A percentile compares a stretch with the other conserved stretches of the same genome.
Conservation (phyloP, 129 eudicot species). For the Kitagawia praeruptora region DNA sequence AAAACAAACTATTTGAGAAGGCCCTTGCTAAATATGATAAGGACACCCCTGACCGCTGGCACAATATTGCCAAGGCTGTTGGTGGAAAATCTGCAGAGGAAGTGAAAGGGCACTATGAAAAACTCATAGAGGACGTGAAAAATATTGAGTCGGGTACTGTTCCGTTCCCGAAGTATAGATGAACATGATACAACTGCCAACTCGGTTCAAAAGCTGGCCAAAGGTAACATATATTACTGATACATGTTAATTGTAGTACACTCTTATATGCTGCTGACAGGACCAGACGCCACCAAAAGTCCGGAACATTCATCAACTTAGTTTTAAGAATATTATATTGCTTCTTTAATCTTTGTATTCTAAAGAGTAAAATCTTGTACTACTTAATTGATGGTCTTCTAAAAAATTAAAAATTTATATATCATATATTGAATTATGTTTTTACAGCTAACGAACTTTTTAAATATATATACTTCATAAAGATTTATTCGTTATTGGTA, state of each 20-base stretch:
- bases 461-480: not conserved
- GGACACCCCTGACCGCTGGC: constrained; percentile 72
- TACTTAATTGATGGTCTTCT: not conserved
- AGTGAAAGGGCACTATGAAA: constrained; percentile 48
- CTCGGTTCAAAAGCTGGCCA: constrained; percentile 3
- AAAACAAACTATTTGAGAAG: constrained; percentile 61
- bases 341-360: not conserved
- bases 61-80: constrained; percentile 55
- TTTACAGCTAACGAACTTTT: not conserved
- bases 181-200: constrained; percentile 15
- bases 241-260: not conserved
- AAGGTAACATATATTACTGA: constrained; percentile 19
- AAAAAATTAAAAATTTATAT: not conserved
- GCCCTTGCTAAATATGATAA: constrained; percentile 59
- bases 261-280: not conserved
- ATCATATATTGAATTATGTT: not conserved
- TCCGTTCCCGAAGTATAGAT: constrained; percentile 47
- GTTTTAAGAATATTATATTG: not conserved
- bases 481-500: not conserved
- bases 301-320: not conserved
- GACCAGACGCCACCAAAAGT: not conserved
- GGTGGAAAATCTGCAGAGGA: constrained; percentile 56
- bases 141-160: constrained; percentile 56
- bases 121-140: constrained; percentile 50
- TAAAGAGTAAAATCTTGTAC: not conserved